Evolutionary conservation across 2,329 filamentous ascomycete species (phyloP).

Genomic region (Neonectria magnoliae): DNA sequence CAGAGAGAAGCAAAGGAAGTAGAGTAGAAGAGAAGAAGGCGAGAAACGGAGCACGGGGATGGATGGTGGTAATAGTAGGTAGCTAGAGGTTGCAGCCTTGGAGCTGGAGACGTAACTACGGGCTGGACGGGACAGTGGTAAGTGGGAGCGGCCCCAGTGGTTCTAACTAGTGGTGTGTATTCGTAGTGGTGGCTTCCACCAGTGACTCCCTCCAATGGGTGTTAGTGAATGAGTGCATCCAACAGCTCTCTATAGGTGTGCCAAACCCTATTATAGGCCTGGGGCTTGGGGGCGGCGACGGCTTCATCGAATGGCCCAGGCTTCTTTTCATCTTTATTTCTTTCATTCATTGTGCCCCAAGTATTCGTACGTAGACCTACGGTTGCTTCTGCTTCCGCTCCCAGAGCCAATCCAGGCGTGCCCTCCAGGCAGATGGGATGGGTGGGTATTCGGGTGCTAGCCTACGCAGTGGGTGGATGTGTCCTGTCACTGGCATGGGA

Average conservation of each 20-base stretch:
- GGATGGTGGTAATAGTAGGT: conserved; percentile 4
- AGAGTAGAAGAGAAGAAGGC: background rate
- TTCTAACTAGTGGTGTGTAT: conserved; percentile 1
- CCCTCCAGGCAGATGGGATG: background rate
- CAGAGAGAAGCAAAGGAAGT: background rate
- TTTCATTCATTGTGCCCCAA: background rate
- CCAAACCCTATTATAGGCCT: conserved; percentile 7
- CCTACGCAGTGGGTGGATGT: background rate
- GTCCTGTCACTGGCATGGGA: conserved; percentile 1
- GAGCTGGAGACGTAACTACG: too few relatives aligned
- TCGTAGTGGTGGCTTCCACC: background rate
- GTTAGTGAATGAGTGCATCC: conserved; percentile 1
- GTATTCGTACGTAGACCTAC: background rate
- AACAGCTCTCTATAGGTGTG: background rate
- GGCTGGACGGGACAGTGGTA: background rate
- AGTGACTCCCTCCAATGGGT: conserved; percentile 10
- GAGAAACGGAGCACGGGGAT: background rate
- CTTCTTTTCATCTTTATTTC: background rate
- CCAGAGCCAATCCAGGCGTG: background rate
- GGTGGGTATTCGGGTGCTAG: background rate
- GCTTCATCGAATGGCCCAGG: conserved; percentile 10
- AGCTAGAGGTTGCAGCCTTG: background rate
- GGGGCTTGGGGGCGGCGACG: conserved; percentile 14
- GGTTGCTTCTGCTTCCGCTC: background rate
- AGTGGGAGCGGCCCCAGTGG: conserved; percentile 3